Percentiles rank a stretch among this genome's conserved stretches.
Conservation (phyloP, 176 grass and related monocot species). For the Bromus sterilis region DNA sequence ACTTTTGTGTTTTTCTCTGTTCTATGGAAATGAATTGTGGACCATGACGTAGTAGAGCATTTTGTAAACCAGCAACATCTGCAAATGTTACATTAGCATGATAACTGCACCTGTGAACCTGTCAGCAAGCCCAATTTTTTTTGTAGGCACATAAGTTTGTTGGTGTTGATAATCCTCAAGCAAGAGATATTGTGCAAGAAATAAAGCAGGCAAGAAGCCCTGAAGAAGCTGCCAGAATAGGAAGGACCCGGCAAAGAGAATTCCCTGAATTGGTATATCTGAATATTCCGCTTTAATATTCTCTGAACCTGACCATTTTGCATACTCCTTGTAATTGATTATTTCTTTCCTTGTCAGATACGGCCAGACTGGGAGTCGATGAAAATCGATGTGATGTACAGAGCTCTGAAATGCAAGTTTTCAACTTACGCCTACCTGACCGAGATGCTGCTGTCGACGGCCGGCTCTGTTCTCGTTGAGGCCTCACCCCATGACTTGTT, state of each 20-base stretch:
- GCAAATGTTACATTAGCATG: background rate
- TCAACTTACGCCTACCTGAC: conserved; percentile 52
- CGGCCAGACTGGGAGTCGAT: conserved; percentile 57
- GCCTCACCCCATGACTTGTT: conserved; percentile 90
- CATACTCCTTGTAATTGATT: background rate
- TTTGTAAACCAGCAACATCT: background rate
- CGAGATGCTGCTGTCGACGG: conserved; percentile 69
- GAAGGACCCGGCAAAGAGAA: conserved; percentile 78
- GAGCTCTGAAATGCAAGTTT: conserved; percentile 78
- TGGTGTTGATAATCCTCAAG: conserved; percentile 48
- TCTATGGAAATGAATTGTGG: background rate
- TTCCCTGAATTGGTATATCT: conserved; percentile 67
- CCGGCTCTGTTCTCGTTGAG: conserved; percentile 89
- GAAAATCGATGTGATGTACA: conserved; percentile 79
- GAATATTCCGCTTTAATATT: background rate
- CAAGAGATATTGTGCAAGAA: conserved; percentile 57
- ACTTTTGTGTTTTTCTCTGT: background rate
- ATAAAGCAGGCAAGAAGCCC: conserved; percentile 83
- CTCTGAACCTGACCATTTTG: background rate
- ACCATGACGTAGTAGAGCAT: background rate
- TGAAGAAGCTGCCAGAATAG: conserved; percentile 86
- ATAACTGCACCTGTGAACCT: background rate
- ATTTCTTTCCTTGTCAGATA: conserved; percentile 39
- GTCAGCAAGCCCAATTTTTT: background rate
- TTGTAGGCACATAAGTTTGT: conserved; percentile 84